Evolutionary conservation across 805 yeast genomes (phyloP).

Genomic region (Lipomyces orientalis): DNA sequence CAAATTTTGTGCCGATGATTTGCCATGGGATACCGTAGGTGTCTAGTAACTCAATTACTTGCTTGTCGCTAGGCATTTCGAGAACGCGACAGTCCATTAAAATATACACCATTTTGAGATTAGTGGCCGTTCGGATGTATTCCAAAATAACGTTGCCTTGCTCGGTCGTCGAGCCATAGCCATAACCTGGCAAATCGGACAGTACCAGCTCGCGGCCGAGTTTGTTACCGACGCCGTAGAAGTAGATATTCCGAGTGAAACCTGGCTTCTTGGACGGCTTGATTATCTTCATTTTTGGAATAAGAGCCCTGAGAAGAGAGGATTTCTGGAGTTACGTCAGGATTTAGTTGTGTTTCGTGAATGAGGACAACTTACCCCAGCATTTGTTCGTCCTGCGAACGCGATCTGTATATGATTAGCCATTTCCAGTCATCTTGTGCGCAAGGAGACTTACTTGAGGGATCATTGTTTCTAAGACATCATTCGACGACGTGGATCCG

Average conservation of each 20-base stretch:
- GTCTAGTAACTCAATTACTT: conserved; percentile 17
- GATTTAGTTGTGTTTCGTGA: background rate
- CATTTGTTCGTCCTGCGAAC: conserved; percentile 31
- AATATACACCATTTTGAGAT: conserved; percentile 34
- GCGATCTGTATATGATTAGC: conserved; percentile 18
- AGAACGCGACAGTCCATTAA: conserved; percentile 19
- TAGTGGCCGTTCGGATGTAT: conserved; percentile 60
- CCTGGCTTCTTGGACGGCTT: conserved; percentile 25
- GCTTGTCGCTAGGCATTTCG: conserved; percentile 9
- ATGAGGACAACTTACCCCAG: conserved; percentile 18
- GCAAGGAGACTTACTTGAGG: conserved; percentile 17
- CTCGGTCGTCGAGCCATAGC: conserved; percentile 62
- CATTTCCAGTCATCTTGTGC: background rate
- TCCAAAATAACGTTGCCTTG: conserved; percentile 76
- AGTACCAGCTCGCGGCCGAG: conserved; percentile 67
- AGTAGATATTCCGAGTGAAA: conserved; percentile 19
- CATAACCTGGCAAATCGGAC: conserved; percentile 92
- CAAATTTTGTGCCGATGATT: conserved; percentile 27
- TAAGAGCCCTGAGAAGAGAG: conserved; percentile 11
- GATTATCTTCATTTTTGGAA: background rate
- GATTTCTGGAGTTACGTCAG: conserved; percentile 13
- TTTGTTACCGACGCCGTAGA: conserved; percentile 47
- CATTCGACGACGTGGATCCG: background rate
- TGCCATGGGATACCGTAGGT: conserved; percentile 18
- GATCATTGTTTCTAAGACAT: conserved; percentile 9